Conservation (phyloP, 768 basidiomycete genomes). For the Floccularia luteovirens region DNA sequence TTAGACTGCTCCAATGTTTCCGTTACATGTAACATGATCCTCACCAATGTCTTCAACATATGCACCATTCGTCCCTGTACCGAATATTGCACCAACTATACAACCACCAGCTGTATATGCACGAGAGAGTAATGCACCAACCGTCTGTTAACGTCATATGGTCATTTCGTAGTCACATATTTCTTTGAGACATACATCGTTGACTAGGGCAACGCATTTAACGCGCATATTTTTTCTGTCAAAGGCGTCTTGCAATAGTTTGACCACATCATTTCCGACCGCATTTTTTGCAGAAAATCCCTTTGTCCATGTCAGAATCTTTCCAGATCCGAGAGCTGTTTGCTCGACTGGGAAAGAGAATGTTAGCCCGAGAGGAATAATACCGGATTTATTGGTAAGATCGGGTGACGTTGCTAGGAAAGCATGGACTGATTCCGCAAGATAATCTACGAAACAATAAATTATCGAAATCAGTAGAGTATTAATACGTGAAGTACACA, state of each 20-base stretch:
- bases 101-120: slow-evolving; percentile 93
- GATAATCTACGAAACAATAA: slow-evolving; percentile 62
- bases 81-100: slow-evolving; percentile 87
- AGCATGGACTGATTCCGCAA: slow-evolving; percentile 93
- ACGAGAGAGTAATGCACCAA: slow-evolving; percentile 88
- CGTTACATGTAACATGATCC: slow-evolving; percentile 7
- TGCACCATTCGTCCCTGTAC: slow-evolving; percentile 97
- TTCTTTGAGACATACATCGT: slow-evolving; percentile 58
- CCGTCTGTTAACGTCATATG: slow-evolving; percentile 80
- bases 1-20: neutral
- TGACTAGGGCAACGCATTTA: slow-evolving; percentile 86
- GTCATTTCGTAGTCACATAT: slow-evolving; percentile 1
- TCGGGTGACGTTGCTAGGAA: slow-evolving; percentile 63
- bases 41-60: slow-evolving; percentile 79
- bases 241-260: slow-evolving; percentile 86
- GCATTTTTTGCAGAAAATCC: slow-evolving; percentile 93
- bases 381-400: slow-evolving; percentile 16
- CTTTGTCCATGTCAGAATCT: slow-evolving; percentile 92
- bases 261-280: slow-evolving; percentile 82
- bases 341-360: slow-evolving; percentile 99
- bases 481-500: slow-evolving; percentile 23
- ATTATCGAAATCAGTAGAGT: slow-evolving; percentile 4
- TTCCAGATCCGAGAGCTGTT: slow-evolving; percentile 84
- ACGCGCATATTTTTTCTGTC: slow-evolving; percentile 90
- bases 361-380: slow-evolving; percentile 74